Conservation (phyloP, 352 stramenopile species). For the Globisporangium barbulae region DNA sequence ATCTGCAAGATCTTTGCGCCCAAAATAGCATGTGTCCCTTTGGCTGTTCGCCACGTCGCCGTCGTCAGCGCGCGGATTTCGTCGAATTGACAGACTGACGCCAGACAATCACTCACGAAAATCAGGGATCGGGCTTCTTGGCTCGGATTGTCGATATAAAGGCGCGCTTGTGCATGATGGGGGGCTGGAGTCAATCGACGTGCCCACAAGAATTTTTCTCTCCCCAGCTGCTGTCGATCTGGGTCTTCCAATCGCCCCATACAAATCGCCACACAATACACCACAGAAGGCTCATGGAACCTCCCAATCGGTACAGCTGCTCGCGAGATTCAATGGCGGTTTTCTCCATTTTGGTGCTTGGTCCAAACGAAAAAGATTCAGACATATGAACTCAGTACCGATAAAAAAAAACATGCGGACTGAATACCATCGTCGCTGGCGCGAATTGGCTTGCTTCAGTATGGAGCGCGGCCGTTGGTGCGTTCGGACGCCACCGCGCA, state of each 20-base stretch:
- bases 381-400: neutral
- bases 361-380: neutral
- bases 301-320: neutral
- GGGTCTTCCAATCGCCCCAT: neutral
- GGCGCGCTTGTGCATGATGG: neutral
- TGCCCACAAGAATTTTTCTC: conserved; percentile 6
- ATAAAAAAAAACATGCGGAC: neutral
- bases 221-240: neutral
- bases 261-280: neutral
- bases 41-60: conserved; percentile 7
- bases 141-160: neutral
- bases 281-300: neutral
- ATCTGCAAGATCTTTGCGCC: neutral
- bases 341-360: neutral
- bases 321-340: neutral
- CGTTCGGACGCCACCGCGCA: no score
- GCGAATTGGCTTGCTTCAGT: neutral
- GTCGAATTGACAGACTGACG: neutral
- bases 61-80: neutral
- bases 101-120: conserved; percentile 1
- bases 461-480: neutral
- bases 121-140: neutral
- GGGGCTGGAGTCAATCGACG: no score
- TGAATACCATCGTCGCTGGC: neutral
- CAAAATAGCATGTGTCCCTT: conserved; percentile 4